A percentile compares a stretch with the other conserved stretches of the same genome.
phyloP scores from a whole-genome alignment of 2,329 filamentous ascomycete genomes.

The Xylariaceae sp. region DNA sequence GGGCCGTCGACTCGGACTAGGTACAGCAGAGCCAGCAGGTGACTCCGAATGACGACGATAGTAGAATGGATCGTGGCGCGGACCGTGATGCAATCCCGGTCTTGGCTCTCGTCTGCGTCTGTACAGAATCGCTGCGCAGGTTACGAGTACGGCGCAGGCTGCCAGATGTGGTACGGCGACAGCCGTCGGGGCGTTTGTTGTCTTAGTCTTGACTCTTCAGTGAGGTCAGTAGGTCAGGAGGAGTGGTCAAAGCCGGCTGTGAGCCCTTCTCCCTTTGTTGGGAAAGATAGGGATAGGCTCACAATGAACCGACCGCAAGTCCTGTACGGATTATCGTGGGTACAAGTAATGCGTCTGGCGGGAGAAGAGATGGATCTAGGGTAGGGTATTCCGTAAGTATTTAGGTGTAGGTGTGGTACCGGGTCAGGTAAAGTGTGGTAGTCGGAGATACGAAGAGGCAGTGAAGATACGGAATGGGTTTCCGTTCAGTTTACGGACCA shows the following conservation, averaged over 20 bases:
- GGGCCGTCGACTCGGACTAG: background rate
- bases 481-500: no score
- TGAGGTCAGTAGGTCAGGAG: background rate
- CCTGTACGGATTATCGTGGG: background rate
- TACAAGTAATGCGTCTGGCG: background rate
- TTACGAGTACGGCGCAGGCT: no score
- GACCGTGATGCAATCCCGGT: background rate
- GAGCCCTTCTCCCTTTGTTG: background rate
- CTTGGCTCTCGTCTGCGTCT: background rate
- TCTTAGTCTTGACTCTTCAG: background rate
- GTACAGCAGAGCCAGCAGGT: background rate
- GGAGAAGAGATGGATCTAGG: background rate
- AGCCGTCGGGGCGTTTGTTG: background rate
- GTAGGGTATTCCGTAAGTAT: background rate
- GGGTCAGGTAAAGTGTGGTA: no score
- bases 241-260: background rate
- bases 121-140: background rate
- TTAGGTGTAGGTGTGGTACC: background rate
- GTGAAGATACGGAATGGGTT: background rate
- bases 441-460: background rate
- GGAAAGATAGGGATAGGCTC: background rate
- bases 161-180: background rate
- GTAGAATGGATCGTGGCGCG: background rate
- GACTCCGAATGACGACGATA: background rate
- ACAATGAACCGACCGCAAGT: background rate